A percentile compares a stretch with the other conserved stretches of the same genome.
phyloP scores from a whole-genome alignment of 805 yeast genomes.

The Candida hungchunana region DNA sequence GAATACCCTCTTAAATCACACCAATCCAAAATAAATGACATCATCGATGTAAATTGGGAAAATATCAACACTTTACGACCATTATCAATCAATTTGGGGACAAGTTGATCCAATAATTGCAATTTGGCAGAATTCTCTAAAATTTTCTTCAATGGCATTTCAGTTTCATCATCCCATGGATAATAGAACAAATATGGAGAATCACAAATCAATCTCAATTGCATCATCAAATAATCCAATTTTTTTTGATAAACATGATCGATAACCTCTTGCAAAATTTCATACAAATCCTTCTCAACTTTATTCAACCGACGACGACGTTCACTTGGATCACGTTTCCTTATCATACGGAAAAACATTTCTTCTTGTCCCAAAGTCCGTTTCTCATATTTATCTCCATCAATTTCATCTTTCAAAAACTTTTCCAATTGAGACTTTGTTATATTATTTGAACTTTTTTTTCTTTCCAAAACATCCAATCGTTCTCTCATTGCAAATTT shows the following conservation, averaged over 20 bases:
- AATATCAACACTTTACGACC: slow-evolving; percentile 77
- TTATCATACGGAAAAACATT: slow-evolving; percentile 11
- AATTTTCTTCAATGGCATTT: slow-evolving; percentile 36
- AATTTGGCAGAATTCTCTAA: slow-evolving; percentile 68
- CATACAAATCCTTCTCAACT: slow-evolving; percentile 12
- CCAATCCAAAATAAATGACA: slow-evolving; percentile 81
- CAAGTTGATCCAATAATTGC: slow-evolving; percentile 60
- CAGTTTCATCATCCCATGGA: slow-evolving; percentile 56
- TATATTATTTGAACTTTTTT: slow-evolving; percentile 19
- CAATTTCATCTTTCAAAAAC: slow-evolving; percentile 38
- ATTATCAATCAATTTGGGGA: slow-evolving; percentile 41
- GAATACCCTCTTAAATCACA: slow-evolving; percentile 43
- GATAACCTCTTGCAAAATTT: slow-evolving; percentile 22
- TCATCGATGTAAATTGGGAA: slow-evolving; percentile 78
- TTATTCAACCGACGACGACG: slow-evolving; percentile 1
- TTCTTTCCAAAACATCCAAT: slow-evolving; percentile 36
- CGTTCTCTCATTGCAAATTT: slow-evolving; percentile 49
- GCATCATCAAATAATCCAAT: slow-evolving; percentile 73
- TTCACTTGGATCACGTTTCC: slow-evolving; percentile 6
- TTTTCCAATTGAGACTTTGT: slow-evolving; percentile 29
- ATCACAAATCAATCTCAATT: slow-evolving; percentile 76
- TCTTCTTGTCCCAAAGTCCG: slow-evolving; percentile 14
- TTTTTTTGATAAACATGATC: slow-evolving; percentile 46
- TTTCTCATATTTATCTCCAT: slow-evolving; percentile 27
- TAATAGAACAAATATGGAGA: slow-evolving; percentile 81